A percentile compares a stretch with the other conserved stretches of the same genome.
These are phyloP conservation scores for Colletotrichum sp. DNA, from an alignment of 2,329 filamentous ascomycete genomes.

Conservation along the genomic window DNA sequence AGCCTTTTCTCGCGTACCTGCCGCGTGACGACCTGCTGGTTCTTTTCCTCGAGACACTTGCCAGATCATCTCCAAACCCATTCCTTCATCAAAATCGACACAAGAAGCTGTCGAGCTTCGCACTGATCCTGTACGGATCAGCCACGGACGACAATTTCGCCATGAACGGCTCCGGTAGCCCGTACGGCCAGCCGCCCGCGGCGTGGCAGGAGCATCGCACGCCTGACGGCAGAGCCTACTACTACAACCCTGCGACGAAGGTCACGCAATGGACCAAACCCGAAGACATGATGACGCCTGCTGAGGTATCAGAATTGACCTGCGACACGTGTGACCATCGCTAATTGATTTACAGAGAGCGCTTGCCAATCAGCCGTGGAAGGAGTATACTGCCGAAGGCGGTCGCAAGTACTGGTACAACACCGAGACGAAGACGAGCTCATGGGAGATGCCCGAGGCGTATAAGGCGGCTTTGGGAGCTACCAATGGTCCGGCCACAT, in stretches of 20 bases:
- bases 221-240: slow-evolving; percentile 85
- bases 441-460: slow-evolving; percentile 90
- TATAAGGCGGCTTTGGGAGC: slow-evolving; percentile 78
- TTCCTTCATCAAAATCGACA: background rate
- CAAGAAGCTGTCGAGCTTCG: background rate
- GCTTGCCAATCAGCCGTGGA: slow-evolving; percentile 85
- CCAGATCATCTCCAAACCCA: background rate
- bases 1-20: slow-evolving; percentile 1
- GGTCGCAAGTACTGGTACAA: slow-evolving; percentile 97
- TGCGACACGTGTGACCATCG: slow-evolving; percentile 6
- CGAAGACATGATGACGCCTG: slow-evolving; percentile 81
- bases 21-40: background rate
- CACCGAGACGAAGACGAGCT: slow-evolving; percentile 87
- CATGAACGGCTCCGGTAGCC: slow-evolving; percentile 65
- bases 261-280: slow-evolving; percentile 95
- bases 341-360: slow-evolving; percentile 64
- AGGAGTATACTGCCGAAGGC: slow-evolving; percentile 85
- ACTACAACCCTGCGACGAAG: slow-evolving; percentile 87
- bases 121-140: background rate
- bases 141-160: slow-evolving; percentile 18
- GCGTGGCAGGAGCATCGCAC: slow-evolving; percentile 84
- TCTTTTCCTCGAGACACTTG: background rate
- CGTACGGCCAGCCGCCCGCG: slow-evolving; percentile 51
- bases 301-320: slow-evolving; percentile 67
- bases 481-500: slow-evolving; percentile 48